Conservation (phyloP, 768 basidiomycete species). For the Cystofilobasidium macerans region DNA sequence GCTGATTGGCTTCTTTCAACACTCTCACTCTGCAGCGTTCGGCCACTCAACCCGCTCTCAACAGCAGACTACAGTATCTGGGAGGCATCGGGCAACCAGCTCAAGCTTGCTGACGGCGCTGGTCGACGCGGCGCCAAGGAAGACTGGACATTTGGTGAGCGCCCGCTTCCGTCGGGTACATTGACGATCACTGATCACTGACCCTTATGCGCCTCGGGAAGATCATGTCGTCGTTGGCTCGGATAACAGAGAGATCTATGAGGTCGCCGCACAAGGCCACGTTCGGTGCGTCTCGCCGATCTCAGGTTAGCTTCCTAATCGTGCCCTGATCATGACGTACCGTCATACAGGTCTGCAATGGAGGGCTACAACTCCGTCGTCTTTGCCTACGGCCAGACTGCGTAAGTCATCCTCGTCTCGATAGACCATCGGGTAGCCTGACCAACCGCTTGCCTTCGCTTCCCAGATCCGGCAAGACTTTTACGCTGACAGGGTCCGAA, state of each 20-base stretch:
- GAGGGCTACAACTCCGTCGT: conserved; percentile 92
- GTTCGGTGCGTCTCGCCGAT: conserved; percentile 7
- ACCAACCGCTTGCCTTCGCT: neutral
- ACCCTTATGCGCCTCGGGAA: neutral
- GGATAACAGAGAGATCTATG: conserved; percentile 26
- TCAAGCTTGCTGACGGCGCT: conserved; percentile 14
- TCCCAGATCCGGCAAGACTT: conserved; percentile 53
- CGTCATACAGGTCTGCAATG: conserved; percentile 58
- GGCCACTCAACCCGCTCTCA: conserved; percentile 26
- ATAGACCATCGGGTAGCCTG: neutral
- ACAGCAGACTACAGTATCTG: conserved; percentile 12
- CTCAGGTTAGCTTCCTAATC: neutral
- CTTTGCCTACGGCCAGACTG: conserved; percentile 78
- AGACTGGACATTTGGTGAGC: conserved; percentile 25
- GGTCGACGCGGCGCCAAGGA: conserved; percentile 22
- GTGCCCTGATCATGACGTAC: neutral
- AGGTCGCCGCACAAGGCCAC: conserved; percentile 22
- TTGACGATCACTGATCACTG: too few relatives aligned
- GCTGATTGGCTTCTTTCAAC: too few relatives aligned
- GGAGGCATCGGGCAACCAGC: conserved; percentile 23
- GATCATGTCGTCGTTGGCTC: conserved; percentile 24
- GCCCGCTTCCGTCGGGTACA: neutral
- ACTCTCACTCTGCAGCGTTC: conserved; percentile 1
- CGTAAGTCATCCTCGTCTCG: conserved; percentile 34
- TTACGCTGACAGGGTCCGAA: conserved; percentile 50